phyloP scores from a whole-genome alignment of 768 basidiomycete genomes.

The Suillus lakei region DNA sequence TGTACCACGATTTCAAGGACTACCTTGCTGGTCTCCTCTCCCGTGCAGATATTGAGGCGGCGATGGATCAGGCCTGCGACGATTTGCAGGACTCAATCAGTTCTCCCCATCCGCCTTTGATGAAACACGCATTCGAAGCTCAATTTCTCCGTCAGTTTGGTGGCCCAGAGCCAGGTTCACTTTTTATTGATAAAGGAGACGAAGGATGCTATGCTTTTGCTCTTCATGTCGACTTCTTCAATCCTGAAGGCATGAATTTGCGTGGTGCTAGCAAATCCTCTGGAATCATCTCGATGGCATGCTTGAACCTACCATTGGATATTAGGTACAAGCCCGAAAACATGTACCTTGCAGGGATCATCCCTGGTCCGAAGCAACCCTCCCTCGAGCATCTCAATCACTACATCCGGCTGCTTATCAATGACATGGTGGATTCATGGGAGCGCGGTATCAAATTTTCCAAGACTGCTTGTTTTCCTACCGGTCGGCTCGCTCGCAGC shows the following conservation, averaged over 20 bases:
- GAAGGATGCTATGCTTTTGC: too few relatives aligned
- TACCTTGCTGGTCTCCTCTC: background rate
- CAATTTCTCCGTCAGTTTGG: constrained; percentile 33
- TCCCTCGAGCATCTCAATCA: constrained; percentile 25
- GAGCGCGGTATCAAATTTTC: constrained; percentile 26
- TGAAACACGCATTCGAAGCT: constrained; percentile 29
- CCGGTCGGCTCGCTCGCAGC: constrained; percentile 15
- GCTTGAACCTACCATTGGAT: constrained; percentile 40
- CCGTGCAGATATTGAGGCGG: constrained; percentile 5
- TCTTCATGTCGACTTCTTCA: constrained; percentile 42
- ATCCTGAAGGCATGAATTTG: constrained; percentile 32
- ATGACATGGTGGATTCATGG: too few relatives aligned
- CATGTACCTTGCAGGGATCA: too few relatives aligned
- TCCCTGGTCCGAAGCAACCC: constrained; percentile 30
- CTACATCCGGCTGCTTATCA: constrained; percentile 21
- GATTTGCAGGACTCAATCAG: too few relatives aligned
- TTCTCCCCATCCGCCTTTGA: background rate
- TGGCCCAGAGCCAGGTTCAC: constrained; percentile 20
- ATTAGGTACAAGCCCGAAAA: constrained; percentile 40
- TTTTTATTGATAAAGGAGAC: constrained; percentile 5
- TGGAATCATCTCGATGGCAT: constrained; percentile 29
- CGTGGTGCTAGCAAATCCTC: constrained; percentile 33
- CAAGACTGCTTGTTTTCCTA: constrained; percentile 13
- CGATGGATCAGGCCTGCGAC: background rate
- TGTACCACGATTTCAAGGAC: background rate